These are phyloP conservation scores for Pelargonium australe DNA, from an alignment of 441 rosid species.

Conservation along the genomic window DNA sequence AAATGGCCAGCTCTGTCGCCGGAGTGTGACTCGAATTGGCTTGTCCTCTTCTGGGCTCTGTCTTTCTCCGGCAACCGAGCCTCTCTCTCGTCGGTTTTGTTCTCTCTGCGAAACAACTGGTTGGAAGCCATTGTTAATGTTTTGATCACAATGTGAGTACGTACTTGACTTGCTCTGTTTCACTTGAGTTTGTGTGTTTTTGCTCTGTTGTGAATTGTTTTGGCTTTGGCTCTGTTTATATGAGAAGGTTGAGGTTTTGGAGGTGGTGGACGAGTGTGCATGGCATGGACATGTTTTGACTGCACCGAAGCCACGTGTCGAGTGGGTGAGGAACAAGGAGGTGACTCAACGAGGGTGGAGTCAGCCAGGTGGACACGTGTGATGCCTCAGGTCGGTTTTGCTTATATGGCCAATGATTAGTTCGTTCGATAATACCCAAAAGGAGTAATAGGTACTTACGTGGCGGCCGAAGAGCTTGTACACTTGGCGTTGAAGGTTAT, in stretches of 20 bases:
- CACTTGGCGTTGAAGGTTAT: neutral
- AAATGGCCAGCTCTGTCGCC: too few relatives aligned
- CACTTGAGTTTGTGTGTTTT: neutral
- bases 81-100: slow-evolving; percentile 34
- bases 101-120: slow-evolving; percentile 44
- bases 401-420: neutral
- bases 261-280: slow-evolving; percentile 19
- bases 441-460: neutral
- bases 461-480: neutral
- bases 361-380: neutral
- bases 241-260: slow-evolving; percentile 4
- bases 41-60: slow-evolving; percentile 56
- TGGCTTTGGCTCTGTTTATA: neutral
- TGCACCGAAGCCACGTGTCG: slow-evolving; percentile 19
- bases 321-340: neutral
- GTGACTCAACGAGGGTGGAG: slow-evolving; percentile 18
- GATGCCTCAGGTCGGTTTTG: neutral
- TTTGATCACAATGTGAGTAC: neutral
- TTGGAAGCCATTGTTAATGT: slow-evolving; percentile 50
- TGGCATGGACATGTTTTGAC: slow-evolving; percentile 23
- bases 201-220: neutral
- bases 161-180: too few relatives aligned
- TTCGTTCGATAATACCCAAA: neutral
- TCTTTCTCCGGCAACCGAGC: slow-evolving; percentile 39
- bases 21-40: slow-evolving; percentile 38